A percentile compares a stretch with the other conserved stretches of the same genome.
Evolutionary conservation across 164 flowering plant genomes (phyloP).

Genomic region (Kingdonia uniflora): DNA sequence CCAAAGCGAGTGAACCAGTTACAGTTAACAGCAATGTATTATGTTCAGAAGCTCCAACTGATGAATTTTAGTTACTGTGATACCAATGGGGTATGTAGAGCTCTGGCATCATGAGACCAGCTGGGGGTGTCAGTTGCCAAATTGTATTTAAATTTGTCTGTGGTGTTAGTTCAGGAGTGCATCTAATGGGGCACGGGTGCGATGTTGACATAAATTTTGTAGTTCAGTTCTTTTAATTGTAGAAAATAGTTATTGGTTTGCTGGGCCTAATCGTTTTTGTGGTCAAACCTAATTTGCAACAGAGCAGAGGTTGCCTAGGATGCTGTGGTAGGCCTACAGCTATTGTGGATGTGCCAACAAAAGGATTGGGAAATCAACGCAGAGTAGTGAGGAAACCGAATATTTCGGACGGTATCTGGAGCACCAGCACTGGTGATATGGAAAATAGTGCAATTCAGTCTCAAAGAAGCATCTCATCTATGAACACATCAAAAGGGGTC

Average conservation of each 20-base stretch:
- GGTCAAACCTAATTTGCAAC: conserved; percentile 48
- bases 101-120: no score
- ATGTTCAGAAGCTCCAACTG: no score
- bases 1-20: no score
- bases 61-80: no score
- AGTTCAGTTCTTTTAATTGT: not conserved
- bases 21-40: no score
- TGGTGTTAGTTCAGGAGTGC: no score
- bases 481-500: conserved; percentile 45
- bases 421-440: conserved; percentile 73
- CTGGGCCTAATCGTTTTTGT: conserved; percentile 20
- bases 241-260: conserved; percentile 3
- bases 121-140: no score
- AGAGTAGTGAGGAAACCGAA: conserved; percentile 42
- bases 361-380: conserved; percentile 64
- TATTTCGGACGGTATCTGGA: conserved; percentile 79
- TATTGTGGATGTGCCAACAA: conserved; percentile 69
- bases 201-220: not conserved
- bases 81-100: no score
- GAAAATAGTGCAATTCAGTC: conserved; percentile 63
- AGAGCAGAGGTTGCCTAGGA: conserved; percentile 89
- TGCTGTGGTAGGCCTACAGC: conserved; percentile 55
- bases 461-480: conserved; percentile 66
- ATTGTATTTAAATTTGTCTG: no score
- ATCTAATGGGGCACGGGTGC: no score